Percentiles rank a stretch among this genome's conserved stretches.
Conservation (phyloP, 192 early-diverging fungal species). For the Linnemannia zychae region DNA sequence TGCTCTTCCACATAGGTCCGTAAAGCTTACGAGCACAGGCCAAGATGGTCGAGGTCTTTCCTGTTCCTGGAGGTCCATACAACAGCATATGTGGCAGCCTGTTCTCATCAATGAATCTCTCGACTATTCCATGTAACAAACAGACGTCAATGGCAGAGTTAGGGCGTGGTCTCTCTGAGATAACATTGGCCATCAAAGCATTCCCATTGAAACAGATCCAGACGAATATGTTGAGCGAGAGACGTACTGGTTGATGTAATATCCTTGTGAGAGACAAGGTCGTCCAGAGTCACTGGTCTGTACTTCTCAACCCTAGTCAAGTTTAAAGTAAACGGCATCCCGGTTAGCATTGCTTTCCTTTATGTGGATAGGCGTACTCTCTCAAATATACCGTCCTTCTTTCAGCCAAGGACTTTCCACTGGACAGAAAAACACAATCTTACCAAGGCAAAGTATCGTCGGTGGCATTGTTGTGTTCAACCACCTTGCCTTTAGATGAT, state of each 20-base stretch:
- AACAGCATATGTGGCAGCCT: slow-evolving; percentile 96
- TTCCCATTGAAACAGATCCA: neutral
- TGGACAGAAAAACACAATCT: neutral
- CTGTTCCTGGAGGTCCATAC: slow-evolving; percentile 98
- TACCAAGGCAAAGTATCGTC: slow-evolving; percentile 56
- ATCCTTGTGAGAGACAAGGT: slow-evolving; percentile 94
- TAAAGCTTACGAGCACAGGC: slow-evolving; percentile 94
- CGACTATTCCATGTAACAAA: slow-evolving; percentile 61
- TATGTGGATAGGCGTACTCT: too few relatives aligned
- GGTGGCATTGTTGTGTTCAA: slow-evolving; percentile 14
- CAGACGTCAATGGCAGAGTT: neutral
- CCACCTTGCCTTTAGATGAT: slow-evolving; percentile 32
- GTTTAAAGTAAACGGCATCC: neutral
- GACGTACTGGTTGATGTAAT: slow-evolving; percentile 88
- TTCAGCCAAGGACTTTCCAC: too few relatives aligned
- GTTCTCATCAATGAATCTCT: slow-evolving; percentile 92
- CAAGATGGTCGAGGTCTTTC: slow-evolving; percentile 96
- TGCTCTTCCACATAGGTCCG: slow-evolving; percentile 83
- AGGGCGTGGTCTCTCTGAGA: neutral
- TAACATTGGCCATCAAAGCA: neutral
- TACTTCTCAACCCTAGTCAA: slow-evolving; percentile 96
- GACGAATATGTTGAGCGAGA: neutral
- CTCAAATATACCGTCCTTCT: too few relatives aligned
- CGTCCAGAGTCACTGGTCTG: slow-evolving; percentile 87
- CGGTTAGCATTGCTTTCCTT: neutral